Conservation (phyloP, 1,284 basidiomycete species). For the Cryptococcus hybrid region DNA sequence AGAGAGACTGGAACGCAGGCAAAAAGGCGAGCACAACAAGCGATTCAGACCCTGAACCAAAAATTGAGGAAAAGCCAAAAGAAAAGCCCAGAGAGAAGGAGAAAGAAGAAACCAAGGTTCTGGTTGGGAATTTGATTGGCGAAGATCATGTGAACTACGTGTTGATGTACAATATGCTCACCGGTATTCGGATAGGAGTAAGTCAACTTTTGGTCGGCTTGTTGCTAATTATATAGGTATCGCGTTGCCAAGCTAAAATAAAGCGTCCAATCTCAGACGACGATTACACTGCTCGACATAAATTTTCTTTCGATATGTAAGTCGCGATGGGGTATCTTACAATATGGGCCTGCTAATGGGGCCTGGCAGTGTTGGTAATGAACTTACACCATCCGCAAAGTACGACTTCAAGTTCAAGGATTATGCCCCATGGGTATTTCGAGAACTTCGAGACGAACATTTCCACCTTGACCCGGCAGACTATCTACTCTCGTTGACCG, state of each 20-base stretch:
- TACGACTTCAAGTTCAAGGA: conserved; percentile 93
- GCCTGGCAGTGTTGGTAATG: conserved; percentile 76
- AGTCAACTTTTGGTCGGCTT: conserved; percentile 38
- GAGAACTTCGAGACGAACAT: conserved; percentile 87
- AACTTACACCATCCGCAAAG: conserved; percentile 91
- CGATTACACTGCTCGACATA: conserved; percentile 87
- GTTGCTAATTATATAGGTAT: conserved; percentile 60
- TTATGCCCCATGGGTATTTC: conserved; percentile 97
- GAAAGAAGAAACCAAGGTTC: conserved; percentile 55
- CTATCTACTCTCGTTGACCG: conserved; percentile 92
- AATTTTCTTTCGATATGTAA: conserved; percentile 96
- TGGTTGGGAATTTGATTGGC: conserved; percentile 93
- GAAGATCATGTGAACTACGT: conserved; percentile 99
- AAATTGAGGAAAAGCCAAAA: conserved; percentile 36
- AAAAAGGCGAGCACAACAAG: conserved; percentile 57
- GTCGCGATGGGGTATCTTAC: conserved; percentile 38
- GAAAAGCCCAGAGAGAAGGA: conserved; percentile 22
- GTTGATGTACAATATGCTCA: conserved; percentile 99
- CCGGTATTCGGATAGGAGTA: conserved; percentile 92
- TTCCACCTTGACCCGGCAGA: conserved; percentile 97
- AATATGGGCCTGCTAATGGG: conserved; percentile 7
- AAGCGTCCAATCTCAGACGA: conserved; percentile 77
- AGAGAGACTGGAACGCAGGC: conserved; percentile 60
- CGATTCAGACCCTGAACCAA: conserved; percentile 28
- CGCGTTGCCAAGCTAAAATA: conserved; percentile 93